Evolutionary conservation across 1,284 basidiomycete species (phyloP).

Genomic region (Wolfiporia cocos): DNA sequence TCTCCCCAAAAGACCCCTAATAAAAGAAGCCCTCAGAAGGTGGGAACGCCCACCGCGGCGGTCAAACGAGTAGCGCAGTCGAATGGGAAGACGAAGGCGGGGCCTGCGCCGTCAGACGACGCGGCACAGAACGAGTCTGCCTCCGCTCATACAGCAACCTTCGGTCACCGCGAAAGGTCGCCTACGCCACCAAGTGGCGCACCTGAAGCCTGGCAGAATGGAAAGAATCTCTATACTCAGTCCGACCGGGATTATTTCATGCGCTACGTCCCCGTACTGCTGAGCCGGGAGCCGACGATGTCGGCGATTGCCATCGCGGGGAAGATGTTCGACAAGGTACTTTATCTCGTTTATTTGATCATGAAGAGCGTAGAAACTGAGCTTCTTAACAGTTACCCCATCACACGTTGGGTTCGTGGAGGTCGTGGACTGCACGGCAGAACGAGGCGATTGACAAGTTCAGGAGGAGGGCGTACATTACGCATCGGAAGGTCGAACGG

Average conservation of each 20-base stretch:
- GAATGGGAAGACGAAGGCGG: background rate
- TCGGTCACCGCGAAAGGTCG: constrained; percentile 30
- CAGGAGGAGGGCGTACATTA: constrained; percentile 31
- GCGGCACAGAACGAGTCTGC: too few species aligned
- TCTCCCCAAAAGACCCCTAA: constrained; percentile 2
- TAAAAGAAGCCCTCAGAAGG: background rate
- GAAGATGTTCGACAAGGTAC: constrained; percentile 36
- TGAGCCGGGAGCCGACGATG: constrained; percentile 33
- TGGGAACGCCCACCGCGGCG: background rate
- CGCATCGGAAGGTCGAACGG: constrained; percentile 24
- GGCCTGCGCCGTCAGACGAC: too few species aligned
- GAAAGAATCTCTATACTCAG: constrained; percentile 37
- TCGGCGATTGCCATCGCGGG: constrained; percentile 24
- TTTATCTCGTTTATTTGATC: constrained; percentile 4
- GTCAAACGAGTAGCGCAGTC: constrained; percentile 4
- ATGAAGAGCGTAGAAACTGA: background rate
- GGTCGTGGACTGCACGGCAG: constrained; percentile 1
- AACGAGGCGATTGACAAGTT: constrained; percentile 18
- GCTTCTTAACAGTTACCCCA: constrained; percentile 43
- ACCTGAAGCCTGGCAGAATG: constrained; percentile 18
- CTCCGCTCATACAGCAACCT: too few species aligned
- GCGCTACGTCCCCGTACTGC: constrained; percentile 27
- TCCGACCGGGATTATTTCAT: constrained; percentile 39
- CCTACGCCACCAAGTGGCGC: constrained; percentile 44
- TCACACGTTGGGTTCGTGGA: constrained; percentile 37